Evolutionary conservation across 2,329 filamentous ascomycete genomes (phyloP).

Genomic region (Fusarium subglutinans): DNA sequence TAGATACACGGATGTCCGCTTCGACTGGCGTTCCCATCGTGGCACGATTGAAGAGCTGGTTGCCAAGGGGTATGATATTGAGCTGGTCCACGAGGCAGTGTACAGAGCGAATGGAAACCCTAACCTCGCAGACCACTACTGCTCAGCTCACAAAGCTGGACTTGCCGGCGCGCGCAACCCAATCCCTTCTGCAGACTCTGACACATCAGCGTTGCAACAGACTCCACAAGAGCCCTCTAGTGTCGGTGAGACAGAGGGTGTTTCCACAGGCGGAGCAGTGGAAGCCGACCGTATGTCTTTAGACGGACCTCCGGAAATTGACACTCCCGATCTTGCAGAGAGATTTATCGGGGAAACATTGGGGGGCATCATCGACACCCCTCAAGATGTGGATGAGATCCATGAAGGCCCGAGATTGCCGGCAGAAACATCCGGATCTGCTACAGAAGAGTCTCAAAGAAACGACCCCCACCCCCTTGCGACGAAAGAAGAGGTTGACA

Average conservation of each 20-base stretch:
- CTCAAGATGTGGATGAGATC: conserved; percentile 33
- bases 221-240: conserved; percentile 21
- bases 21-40: conserved; percentile 55
- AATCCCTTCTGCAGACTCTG: conserved; percentile 69
- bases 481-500: conserved; percentile 80
- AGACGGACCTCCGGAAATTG: conserved; percentile 45
- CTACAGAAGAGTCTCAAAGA: conserved; percentile 24
- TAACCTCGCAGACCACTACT: conserved; percentile 76
- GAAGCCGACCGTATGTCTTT: conserved; percentile 52
- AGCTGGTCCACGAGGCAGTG: conserved; percentile 79
- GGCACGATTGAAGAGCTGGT: conserved; percentile 47
- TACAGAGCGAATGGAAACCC: conserved; percentile 80
- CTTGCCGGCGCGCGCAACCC: conserved; percentile 71
- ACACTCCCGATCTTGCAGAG: conserved; percentile 38
- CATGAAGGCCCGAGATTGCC: conserved; percentile 33
- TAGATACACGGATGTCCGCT: conserved; percentile 54
- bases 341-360: conserved; percentile 42
- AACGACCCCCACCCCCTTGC: conserved; percentile 30
- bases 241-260: conserved; percentile 35
- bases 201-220: conserved; percentile 47
- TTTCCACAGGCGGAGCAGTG: conserved; percentile 34
- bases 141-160: conserved; percentile 67
- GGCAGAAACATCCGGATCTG: conserved; percentile 26
- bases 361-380: conserved; percentile 42
- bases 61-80: conserved; percentile 55